phyloP scores from a whole-genome alignment of 495 filamentous ascomycete genomes.

The Apodospora peruviana region DNA sequence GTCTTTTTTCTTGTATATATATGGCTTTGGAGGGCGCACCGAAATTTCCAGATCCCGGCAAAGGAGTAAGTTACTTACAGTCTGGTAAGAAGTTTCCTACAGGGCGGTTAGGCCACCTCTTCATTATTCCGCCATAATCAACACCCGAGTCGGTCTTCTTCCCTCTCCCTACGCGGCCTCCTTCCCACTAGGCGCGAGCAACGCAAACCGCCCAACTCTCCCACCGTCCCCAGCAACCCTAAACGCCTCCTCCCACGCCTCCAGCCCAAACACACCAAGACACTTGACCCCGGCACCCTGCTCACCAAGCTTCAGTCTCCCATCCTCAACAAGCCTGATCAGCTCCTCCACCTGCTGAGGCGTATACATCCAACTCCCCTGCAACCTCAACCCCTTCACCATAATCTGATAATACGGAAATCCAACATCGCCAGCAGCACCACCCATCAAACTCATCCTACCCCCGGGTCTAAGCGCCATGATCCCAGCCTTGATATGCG shows the following conservation, averaged over 20 bases:
- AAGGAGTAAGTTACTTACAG: no score
- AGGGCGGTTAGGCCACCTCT: no score
- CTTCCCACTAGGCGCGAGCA: slow-evolving; percentile 9
- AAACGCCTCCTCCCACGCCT: slow-evolving; percentile 15
- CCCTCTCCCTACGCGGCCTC: no score
- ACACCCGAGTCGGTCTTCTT: no score
- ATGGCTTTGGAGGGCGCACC: no score
- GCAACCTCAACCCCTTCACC: slow-evolving; percentile 27
- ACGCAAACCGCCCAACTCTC: slow-evolving; percentile 1
- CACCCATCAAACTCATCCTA: slow-evolving; percentile 42
- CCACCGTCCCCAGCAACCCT: slow-evolving; percentile 1
- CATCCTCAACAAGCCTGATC: slow-evolving; percentile 28
- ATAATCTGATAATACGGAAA: slow-evolving; percentile 26
- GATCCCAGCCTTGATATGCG: slow-evolving; percentile 37
- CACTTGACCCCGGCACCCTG: slow-evolving; percentile 3
- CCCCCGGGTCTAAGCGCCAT: slow-evolving; percentile 32
- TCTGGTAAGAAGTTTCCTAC: no score
- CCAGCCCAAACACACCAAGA: slow-evolving; percentile 15
- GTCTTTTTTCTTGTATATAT: no score
- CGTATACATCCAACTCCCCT: slow-evolving; percentile 42
- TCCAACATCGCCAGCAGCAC: slow-evolving; percentile 27
- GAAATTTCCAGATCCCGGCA: no score
- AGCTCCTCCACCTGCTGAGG: slow-evolving; percentile 19
- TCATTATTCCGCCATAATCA: no score
- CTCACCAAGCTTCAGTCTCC: slow-evolving; percentile 25